Evolutionary conservation across 1,139 yeast species (phyloP).

Genomic region (Spencermartinsiella ligniputridi): DNA sequence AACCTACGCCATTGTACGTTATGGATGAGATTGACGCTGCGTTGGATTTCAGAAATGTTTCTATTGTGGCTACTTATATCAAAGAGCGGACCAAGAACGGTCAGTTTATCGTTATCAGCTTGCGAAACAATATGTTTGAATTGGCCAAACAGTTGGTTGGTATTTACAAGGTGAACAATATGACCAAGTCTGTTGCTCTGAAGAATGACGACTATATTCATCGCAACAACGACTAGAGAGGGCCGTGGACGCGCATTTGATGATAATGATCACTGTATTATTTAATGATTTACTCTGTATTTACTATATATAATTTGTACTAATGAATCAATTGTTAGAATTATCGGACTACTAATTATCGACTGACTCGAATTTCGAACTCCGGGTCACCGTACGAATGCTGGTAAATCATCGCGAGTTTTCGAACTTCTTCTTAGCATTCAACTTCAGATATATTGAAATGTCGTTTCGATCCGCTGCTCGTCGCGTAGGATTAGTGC

Average conservation of each 20-base stretch:
- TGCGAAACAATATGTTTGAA: slow-evolving; percentile 97
- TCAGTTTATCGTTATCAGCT: slow-evolving; percentile 90
- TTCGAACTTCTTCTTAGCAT: no score
- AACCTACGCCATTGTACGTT: slow-evolving; percentile 95
- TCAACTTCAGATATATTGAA: no score
- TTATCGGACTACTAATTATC: no score
- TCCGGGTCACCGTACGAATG: no score
- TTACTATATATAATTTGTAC: no score
- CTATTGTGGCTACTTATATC: slow-evolving; percentile 95
- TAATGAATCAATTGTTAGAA: no score
- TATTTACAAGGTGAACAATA: slow-evolving; percentile 86
- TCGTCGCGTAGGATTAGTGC: background rate
- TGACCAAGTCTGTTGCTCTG: slow-evolving; percentile 79
- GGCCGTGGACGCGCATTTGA: no score
- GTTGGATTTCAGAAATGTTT: slow-evolving; percentile 91
- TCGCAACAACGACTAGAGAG: slow-evolving; percentile 1
- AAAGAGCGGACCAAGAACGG: slow-evolving; percentile 95
- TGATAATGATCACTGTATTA: no score
- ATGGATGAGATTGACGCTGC: slow-evolving; percentile 99
- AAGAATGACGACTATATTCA: slow-evolving; percentile 44
- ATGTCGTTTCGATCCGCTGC: background rate
- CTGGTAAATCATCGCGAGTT: no score
- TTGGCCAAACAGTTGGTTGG: slow-evolving; percentile 92
- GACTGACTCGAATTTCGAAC: no score
- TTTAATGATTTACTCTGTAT: no score